A percentile compares a stretch with the other conserved stretches of the same genome.
These are phyloP conservation scores for Parathielavia hyrcaniae DNA, from an alignment of 495 filamentous ascomycete species.

Conservation along the genomic window DNA sequence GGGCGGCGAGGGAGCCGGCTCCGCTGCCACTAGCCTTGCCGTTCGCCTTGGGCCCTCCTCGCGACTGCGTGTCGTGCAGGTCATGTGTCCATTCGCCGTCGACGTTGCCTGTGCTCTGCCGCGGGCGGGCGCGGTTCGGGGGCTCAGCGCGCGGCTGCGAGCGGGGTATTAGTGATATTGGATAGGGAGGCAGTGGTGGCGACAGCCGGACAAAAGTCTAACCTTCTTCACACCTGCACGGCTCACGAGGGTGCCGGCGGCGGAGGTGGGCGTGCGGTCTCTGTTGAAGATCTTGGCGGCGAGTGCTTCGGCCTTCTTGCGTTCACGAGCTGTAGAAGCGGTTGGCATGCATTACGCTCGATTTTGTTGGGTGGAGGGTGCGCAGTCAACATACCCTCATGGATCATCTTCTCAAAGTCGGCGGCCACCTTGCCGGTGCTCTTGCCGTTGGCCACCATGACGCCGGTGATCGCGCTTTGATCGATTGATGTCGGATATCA, in stretches of 20 bases:
- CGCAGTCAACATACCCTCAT: slow-evolving; percentile 46
- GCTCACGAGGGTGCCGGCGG: slow-evolving; percentile 59
- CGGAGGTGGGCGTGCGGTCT: slow-evolving; percentile 51
- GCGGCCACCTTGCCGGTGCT: slow-evolving; percentile 40
- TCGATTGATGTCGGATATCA: no score
- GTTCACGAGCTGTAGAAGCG: slow-evolving; percentile 54
- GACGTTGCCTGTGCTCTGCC: slow-evolving; percentile 40
- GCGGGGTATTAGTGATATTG: slow-evolving; percentile 16
- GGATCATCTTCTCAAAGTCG: slow-evolving; percentile 62
- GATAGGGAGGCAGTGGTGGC: slow-evolving; percentile 7
- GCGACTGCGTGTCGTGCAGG: slow-evolving; percentile 36
- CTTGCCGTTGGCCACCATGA: slow-evolving; percentile 36
- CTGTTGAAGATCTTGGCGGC: slow-evolving; percentile 65
- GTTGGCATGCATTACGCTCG: slow-evolving; percentile 15
- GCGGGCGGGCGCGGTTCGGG: slow-evolving; percentile 18
- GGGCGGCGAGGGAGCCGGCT: slow-evolving; percentile 36
- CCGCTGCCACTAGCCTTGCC: slow-evolving; percentile 8
- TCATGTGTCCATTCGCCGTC: slow-evolving; percentile 56
- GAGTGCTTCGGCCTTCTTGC: slow-evolving; percentile 63
- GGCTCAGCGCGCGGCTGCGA: slow-evolving; percentile 20
- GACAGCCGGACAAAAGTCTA: slow-evolving; percentile 18
- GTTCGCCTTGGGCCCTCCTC: slow-evolving; percentile 28
- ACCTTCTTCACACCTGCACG: slow-evolving; percentile 72
- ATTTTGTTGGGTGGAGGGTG: not conserved
- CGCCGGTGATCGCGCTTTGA: not conserved